phyloP scores from a whole-genome alignment of 129 eudicot species.

The Mikania micrantha region DNA sequence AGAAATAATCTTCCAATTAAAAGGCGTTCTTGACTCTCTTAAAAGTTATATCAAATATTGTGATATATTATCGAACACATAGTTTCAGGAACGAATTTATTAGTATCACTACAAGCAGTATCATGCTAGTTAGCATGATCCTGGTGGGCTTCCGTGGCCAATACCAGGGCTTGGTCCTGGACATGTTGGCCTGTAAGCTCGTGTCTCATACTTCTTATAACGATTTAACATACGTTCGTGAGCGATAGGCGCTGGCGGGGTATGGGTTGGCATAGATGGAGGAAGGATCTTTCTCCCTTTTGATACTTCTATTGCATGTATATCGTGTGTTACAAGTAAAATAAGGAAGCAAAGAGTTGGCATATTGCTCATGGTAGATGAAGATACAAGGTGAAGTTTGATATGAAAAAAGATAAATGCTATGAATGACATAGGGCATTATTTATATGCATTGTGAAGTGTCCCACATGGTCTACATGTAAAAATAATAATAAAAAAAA shows the following conservation, averaged over 20 bases:
- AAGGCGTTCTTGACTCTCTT: neutral
- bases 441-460: conserved; percentile 46
- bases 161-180: conserved; percentile 56
- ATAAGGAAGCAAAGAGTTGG: conserved; percentile 13
- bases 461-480: too few relatives aligned
- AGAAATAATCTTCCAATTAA: neutral
- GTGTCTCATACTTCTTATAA: conserved; percentile 32
- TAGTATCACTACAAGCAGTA: neutral
- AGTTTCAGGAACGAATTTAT: neutral
- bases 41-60: too few relatives aligned
- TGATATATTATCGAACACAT: neutral
- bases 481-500: too few relatives aligned
- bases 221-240: conserved; percentile 9
- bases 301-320: conserved; percentile 13
- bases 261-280: conserved; percentile 2
- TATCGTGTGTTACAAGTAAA: conserved; percentile 18
- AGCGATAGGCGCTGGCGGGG: conserved; percentile 3
- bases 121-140: conserved; percentile 20
- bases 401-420: neutral
- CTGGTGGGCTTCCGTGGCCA: conserved; percentile 39
- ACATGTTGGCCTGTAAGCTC: conserved; percentile 41
- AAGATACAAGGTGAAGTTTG: neutral
- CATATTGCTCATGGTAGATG: conserved; percentile 1
- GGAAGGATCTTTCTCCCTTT: conserved; percentile 19
- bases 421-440: neutral